These are phyloP conservation scores for Penicillium carneum DNA, from an alignment of 2,329 filamentous ascomycete species.

Conservation along the genomic window DNA sequence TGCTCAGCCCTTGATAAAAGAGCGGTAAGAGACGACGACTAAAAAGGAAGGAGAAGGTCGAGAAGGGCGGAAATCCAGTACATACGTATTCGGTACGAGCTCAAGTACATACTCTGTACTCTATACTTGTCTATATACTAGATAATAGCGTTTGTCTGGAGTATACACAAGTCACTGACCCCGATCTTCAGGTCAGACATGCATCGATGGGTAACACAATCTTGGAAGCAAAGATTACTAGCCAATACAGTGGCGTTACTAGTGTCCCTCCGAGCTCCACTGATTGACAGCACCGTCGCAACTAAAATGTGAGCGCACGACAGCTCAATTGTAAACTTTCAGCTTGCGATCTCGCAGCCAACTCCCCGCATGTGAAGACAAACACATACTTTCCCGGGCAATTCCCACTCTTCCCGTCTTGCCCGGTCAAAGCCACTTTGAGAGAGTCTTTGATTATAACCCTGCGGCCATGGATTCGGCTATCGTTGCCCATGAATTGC, in stretches of 20 bases:
- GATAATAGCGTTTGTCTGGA: background rate
- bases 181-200: background rate
- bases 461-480: conserved; percentile 4
- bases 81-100: no score
- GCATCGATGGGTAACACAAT: background rate
- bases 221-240: background rate
- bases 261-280: conserved; percentile 2
- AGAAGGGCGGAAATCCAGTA: no score
- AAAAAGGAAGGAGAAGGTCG: no score
- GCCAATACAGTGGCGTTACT: conserved; percentile 9
- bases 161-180: background rate
- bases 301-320: background rate
- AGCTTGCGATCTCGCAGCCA: background rate
- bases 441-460: background rate
- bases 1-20: no score
- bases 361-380: conserved; percentile 5
- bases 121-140: no score
- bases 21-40: no score
- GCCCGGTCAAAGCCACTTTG: background rate
- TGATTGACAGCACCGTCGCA: background rate
- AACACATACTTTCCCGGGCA: background rate
- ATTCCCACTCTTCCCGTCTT: background rate
- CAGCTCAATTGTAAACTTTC: conserved; percentile 5
- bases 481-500: background rate
- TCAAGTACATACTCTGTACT: no score